Evolutionary conservation across 179 eudicot species (phyloP), one percentile per base, ranked within the genome.

Genomic region (Heliamphora pulchella): DNA sequence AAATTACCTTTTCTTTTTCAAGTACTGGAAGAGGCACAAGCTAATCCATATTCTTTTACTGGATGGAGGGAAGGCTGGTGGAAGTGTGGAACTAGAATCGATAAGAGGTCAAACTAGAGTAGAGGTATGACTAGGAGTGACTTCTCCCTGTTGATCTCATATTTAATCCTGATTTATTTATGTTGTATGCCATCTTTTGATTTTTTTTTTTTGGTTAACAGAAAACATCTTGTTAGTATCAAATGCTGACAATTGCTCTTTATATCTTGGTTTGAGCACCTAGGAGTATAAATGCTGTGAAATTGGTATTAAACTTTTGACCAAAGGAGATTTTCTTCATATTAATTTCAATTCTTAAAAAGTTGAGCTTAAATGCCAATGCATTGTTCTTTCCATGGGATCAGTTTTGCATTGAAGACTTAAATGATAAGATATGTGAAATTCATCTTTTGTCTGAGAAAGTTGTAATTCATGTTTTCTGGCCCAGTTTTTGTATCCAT

Each of bases 401-500:
- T 55, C 3, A 61, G 43, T n/a, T n/a, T 43, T 48, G 47, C n/a
- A n/a, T 41, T 44, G 50, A 75, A 39, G 0, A 67, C 44, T 31
- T 67, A 67, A 3, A 31, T 11, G 14, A 8, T 53, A 20, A 50
- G 61, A 13, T 22, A 53, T 18, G 11, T 13, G 14, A 31, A 5
- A 5, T 58, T 73, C 58, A 51, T 73, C 53, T 39, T 39, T 53
- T 31, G 46, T 2, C 70, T 76, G 18, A 74, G 73, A 47, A 68
- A 68, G 76, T 75, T 57, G 69, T 14, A 18, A 44, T 57, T 0
- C 71, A 22, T 51, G 20, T 47, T 71, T 76, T 64, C 70, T 55
- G 71, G 66, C 83, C 73, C 90, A 96, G 99, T 85, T 61, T 71
- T 94, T 57, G 74, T 85, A 50, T 78, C 86, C 68, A 88, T 92